These are phyloP conservation scores for Edaphochlamys debaryana DNA, from an alignment of 139 green algal species.

Conservation along the genomic window DNA sequence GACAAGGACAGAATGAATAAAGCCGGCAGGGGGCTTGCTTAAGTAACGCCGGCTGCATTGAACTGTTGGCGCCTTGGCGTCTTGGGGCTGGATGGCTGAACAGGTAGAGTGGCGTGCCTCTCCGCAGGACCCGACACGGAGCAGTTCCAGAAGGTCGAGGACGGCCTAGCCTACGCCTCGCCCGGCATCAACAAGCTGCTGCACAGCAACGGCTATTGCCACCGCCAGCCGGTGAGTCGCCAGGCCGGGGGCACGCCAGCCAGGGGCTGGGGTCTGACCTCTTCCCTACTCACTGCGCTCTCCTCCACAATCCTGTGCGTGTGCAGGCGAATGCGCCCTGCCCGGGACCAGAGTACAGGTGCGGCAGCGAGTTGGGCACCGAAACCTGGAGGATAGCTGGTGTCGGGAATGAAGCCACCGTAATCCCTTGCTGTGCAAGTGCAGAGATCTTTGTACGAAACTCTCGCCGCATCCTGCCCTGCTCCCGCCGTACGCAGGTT, in stretches of 20 bases:
- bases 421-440: too few relatives aligned
- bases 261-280: neutral
- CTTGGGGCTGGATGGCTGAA: neutral
- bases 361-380: too few relatives aligned
- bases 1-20: neutral
- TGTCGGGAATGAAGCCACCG: too few relatives aligned
- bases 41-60: neutral
- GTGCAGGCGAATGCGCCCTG: constrained; percentile 18
- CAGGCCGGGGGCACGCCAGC: neutral
- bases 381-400: too few relatives aligned
- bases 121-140: constrained; percentile 4
- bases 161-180: neutral
- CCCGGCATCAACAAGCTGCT: neutral
- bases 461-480: too few relatives aligned
- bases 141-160: constrained; percentile 23
- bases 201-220: constrained; percentile 10
- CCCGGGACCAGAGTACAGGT: neutral
- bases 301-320: neutral
- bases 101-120: neutral
- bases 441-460: too few relatives aligned
- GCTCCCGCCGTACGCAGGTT: too few relatives aligned
- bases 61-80: neutral
- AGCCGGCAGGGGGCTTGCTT: too few relatives aligned
- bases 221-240: neutral
- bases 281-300: neutral